phyloP scores from a whole-genome alignment of 805 yeast species.

The Lipomyces chichibuensis region DNA sequence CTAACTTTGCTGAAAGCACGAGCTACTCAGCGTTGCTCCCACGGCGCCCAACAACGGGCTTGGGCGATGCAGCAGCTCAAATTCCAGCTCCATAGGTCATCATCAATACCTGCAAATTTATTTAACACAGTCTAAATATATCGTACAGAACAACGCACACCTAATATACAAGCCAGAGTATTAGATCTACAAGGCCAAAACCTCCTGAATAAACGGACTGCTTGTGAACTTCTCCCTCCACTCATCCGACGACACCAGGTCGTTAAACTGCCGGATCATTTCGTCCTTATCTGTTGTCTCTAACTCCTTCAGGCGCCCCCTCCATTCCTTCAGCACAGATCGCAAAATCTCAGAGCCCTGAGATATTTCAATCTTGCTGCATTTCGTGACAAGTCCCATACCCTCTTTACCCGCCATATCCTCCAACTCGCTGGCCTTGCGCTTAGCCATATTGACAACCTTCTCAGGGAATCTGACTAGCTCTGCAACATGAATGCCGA shows the following conservation, averaged over 20 bases:
- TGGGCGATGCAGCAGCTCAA: too few relatives aligned
- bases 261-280: constrained; percentile 25
- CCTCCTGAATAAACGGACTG: constrained; percentile 26
- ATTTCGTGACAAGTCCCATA: constrained; percentile 53
- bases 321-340: constrained; percentile 50
- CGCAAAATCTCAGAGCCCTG: constrained; percentile 57
- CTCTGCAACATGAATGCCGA: constrained; percentile 97
- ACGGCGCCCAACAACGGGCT: too few relatives aligned
- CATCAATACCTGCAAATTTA: not conserved
- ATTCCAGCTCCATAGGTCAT: not conserved
- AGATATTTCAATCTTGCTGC: constrained; percentile 55
- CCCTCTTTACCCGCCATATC: constrained; percentile 52
- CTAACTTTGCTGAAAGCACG: not conserved
- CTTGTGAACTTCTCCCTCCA: constrained; percentile 19
- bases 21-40: too few relatives aligned
- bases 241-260: constrained; percentile 20
- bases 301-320: constrained; percentile 5
- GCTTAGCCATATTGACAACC: constrained; percentile 91
- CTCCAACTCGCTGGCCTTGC: constrained; percentile 87
- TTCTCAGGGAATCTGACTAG: constrained; percentile 89
- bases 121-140: not conserved
- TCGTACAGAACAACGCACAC: not conserved
- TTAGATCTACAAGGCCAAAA: constrained; percentile 17
- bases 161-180: not conserved
- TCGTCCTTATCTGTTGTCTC: constrained; percentile 13